Conservation (phyloP, 192 early-diverging fungal genomes). For the Lobosporangium transversale region DNA sequence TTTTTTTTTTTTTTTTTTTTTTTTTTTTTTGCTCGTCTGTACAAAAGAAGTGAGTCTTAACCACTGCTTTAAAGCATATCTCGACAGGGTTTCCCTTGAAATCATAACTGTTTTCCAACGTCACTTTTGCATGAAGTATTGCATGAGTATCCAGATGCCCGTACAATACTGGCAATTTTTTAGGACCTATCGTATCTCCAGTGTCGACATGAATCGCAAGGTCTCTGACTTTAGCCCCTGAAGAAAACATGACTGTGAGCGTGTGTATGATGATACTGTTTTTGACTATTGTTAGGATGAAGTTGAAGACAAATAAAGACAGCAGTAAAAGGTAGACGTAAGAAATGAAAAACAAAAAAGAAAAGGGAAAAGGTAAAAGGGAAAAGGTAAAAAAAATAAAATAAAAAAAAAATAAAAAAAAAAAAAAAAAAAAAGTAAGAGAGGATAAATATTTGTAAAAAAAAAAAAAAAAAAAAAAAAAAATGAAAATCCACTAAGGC, state of each 20-base stretch:
- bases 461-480: no score
- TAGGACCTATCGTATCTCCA: slow-evolving; percentile 20
- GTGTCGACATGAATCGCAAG: slow-evolving; percentile 24
- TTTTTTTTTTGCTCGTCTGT: no score
- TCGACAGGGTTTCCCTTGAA: slow-evolving; percentile 16
- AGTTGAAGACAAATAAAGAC: no score
- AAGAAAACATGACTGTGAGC: no score
- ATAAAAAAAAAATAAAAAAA: neutral
- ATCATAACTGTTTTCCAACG: slow-evolving; percentile 24
- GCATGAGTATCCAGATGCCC: slow-evolving; percentile 12
- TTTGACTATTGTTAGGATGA: neutral
- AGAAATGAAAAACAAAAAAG: neutral
- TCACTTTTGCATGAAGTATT: slow-evolving; percentile 11
- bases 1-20: no score
- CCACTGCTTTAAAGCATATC: slow-evolving; percentile 18
- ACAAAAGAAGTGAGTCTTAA: slow-evolving; percentile 16
- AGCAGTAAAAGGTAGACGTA: no score
- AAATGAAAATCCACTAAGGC: no score
- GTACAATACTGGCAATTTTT: slow-evolving; percentile 18
- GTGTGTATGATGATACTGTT: no score
- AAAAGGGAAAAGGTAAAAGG: neutral
- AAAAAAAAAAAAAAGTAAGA: no score
- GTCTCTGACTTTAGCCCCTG: slow-evolving; percentile 18
- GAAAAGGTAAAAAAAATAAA: slow-evolving; percentile 4
- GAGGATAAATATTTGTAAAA: no score